Evolutionary conservation across 257 asterid genomes (phyloP).

Genomic region (Penstemon barbatus): DNA sequence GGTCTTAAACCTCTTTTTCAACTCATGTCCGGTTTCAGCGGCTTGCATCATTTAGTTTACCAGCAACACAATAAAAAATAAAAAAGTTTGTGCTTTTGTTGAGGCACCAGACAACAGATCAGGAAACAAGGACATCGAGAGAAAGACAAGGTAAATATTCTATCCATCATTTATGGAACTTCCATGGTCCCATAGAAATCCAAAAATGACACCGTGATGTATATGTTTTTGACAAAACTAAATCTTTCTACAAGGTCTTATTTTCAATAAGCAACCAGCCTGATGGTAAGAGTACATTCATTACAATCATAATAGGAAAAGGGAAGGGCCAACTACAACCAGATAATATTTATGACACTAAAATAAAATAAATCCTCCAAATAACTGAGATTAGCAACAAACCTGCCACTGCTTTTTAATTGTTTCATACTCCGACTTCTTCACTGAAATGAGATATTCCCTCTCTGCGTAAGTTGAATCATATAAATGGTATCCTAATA

Average conservation of each 20-base stretch:
- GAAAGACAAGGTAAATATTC: background rate
- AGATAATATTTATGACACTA: slow-evolving; percentile 2
- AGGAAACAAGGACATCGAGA: slow-evolving; percentile 4
- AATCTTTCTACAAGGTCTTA: background rate
- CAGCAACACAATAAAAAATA: background rate
- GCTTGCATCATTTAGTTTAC: background rate
- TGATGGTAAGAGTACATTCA: background rate
- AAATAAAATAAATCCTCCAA: slow-evolving; percentile 16
- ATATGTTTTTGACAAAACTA: background rate
- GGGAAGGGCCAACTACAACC: slow-evolving; percentile 10
- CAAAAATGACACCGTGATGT: background rate
- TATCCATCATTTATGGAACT: background rate
- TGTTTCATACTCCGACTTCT: slow-evolving; percentile 81
- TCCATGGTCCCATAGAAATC: slow-evolving; percentile 2
- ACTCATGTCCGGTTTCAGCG: background rate
- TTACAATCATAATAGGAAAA: background rate
- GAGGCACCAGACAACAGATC: background rate
- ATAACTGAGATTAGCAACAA: slow-evolving; percentile 32
- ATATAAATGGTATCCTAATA: slow-evolving; percentile 73
- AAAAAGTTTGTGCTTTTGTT: background rate
- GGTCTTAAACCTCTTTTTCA: background rate
- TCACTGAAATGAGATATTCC: slow-evolving; percentile 66
- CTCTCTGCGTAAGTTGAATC: slow-evolving; percentile 94
- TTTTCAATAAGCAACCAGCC: background rate
- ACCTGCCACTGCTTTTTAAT: slow-evolving; percentile 97